Evolutionary conservation across 768 basidiomycete genomes (phyloP).

Genomic region (Agrocybe pediades): DNA sequence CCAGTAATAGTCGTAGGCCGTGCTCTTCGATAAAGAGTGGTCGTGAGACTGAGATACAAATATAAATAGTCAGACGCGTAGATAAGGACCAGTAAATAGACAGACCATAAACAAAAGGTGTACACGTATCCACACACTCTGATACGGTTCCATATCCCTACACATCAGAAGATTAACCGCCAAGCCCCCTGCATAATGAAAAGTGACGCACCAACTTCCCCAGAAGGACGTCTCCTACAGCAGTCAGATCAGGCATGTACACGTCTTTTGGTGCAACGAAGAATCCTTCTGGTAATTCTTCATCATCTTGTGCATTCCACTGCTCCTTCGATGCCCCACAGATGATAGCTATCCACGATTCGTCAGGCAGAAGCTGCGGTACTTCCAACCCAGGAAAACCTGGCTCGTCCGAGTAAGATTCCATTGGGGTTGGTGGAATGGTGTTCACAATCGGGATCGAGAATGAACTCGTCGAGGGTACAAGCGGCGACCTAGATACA

Average conservation of each 20-base stretch:
- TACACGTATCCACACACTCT: conserved; percentile 75
- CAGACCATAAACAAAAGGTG: conserved; percentile 78
- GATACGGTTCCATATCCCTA: conserved; percentile 84
- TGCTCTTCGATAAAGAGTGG: conserved; percentile 84
- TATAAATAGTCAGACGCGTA: neutral
- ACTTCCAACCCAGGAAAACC: conserved; percentile 7
- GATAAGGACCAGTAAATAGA: conserved; percentile 2
- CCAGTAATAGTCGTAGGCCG: conserved; percentile 66
- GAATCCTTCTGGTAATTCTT: conserved; percentile 64
- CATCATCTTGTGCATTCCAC: conserved; percentile 35
- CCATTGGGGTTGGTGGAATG: conserved; percentile 22
- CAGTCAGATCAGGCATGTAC: conserved; percentile 83
- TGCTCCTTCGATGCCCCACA: conserved; percentile 71
- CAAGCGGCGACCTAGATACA: conserved; percentile 35
- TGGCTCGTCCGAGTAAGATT: conserved; percentile 1
- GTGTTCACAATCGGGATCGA: conserved; percentile 15
- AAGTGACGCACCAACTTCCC: conserved; percentile 66
- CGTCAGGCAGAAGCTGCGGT: conserved; percentile 59
- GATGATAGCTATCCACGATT: conserved; percentile 77
- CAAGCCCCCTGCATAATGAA: neutral
- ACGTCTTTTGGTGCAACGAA: conserved; percentile 76
- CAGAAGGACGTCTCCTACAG: conserved; percentile 70
- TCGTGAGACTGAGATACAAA: conserved; percentile 54
- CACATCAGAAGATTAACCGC: neutral
- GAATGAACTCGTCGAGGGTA: conserved; percentile 14